These are phyloP conservation scores for Penicillium sp. DNA, from an alignment of 2,329 filamentous ascomycete species.

Conservation along the genomic window DNA sequence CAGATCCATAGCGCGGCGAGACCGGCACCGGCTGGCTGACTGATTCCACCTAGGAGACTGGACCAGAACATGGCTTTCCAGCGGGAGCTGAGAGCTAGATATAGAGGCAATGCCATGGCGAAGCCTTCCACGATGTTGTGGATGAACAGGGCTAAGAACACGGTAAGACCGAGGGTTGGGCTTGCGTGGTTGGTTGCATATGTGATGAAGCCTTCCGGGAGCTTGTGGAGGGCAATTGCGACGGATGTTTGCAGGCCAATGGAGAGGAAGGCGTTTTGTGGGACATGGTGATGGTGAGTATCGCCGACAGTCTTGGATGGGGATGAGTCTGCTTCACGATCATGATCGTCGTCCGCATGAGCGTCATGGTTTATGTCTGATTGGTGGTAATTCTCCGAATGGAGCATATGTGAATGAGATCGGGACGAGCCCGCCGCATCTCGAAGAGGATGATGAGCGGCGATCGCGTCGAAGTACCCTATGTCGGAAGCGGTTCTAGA, in stretches of 20 bases:
- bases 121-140: constrained; percentile 99
- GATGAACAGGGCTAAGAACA: constrained; percentile 94
- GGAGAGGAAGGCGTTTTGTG: constrained; percentile 86
- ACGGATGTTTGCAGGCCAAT: constrained; percentile 96
- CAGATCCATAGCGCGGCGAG: constrained; percentile 85
- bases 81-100: constrained; percentile 81
- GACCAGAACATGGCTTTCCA: constrained; percentile 81
- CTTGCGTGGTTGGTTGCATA: constrained; percentile 98
- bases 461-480: constrained; percentile 16
- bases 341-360: constrained; percentile 15
- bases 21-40: constrained; percentile 81
- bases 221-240: constrained; percentile 93
- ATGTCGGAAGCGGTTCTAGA: constrained; percentile 1
- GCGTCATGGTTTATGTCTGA: neutral
- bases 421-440: constrained; percentile 8
- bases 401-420: neutral
- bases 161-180: constrained; percentile 79
- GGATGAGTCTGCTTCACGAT: neutral
- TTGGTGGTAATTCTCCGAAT: constrained; percentile 1
- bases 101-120: constrained; percentile 86
- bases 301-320: constrained; percentile 30
- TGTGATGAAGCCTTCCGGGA: constrained; percentile 83
- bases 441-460: constrained; percentile 8
- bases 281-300: constrained; percentile 87
- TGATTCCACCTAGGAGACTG: constrained; percentile 77